Base-by-base conservation (phyloP, 2,329 filamentous ascomycete species). In the Metarhizium humberi region DNA sequence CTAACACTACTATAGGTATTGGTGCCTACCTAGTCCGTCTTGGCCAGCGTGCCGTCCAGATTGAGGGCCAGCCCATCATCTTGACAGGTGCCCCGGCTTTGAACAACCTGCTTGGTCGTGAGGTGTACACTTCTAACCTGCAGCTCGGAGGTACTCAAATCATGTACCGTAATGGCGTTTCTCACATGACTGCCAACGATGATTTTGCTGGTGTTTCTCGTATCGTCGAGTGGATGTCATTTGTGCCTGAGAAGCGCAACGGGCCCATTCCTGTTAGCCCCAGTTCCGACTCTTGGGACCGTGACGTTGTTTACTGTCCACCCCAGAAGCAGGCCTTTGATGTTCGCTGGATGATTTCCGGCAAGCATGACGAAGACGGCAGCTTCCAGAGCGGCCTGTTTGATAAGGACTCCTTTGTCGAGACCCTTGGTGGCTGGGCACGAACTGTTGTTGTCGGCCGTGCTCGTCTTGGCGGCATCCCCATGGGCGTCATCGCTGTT, bases 141-240 rank as follows among this genome's bases (percentile, higher is more conserved):
- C 94, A 99, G 79, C 90, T 99, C 61, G 94, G 94, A 85, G 94
- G 94, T 65, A 99, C 94, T n/a, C 94, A 99, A 75, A 99, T 99
- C 81, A 99, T 99, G 94, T 97, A 99, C 84, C 92, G 90, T 77
- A 99, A 99, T 71, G 94, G 94, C 84, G 94, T 99, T 46, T 97
- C 94, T 25, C 94, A 99, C 78, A 92, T 97, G 89, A 96, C 92
- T 63, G 94, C 94, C 66, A 88, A 87, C 64, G 92, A 99, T 67
- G 94, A 99, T 76, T 97, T 99, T 66, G 92, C 92, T 67, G 94
- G 94, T 82, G 89, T 99, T 25, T 91, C 89, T 66, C 95, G 95
- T 81, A 97, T 99, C 69, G 90, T 97, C 51, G 88, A 95, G 71
- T 99, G 94, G 94, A 84, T 99, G 80, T 94, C 92, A 2, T 99